A percentile compares a stretch with the other conserved stretches of the same genome.
Conservation (phyloP, 2,329 filamentous ascomycete species). For the Neofusicoccum kwambonambiense region DNA sequence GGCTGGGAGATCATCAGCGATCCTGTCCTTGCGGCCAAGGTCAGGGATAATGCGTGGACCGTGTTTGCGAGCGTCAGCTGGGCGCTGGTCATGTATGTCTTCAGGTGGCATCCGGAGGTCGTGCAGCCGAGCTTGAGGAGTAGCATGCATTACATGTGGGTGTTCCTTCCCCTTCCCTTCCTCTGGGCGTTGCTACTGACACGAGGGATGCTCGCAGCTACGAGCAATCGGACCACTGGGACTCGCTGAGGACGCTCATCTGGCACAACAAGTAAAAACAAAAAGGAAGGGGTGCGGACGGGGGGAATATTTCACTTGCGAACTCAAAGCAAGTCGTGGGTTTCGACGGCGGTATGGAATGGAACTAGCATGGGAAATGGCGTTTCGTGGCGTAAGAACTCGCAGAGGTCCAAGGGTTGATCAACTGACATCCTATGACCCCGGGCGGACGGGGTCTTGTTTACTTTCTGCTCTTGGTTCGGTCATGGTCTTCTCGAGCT, state of each 20-base stretch:
- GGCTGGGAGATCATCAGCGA: slow-evolving; percentile 42
- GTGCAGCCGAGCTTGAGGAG: slow-evolving; percentile 87
- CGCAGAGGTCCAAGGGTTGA: too few species aligned
- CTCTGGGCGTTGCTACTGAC: neutral
- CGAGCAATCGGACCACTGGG: slow-evolving; percentile 84
- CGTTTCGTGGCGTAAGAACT: too few species aligned
- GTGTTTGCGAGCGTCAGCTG: slow-evolving; percentile 88
- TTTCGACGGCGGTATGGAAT: neutral
- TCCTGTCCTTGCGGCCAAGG: slow-evolving; percentile 36
- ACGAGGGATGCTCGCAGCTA: slow-evolving; percentile 47
- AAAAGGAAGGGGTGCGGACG: neutral
- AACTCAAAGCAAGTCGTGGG: neutral
- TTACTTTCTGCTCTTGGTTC: too few species aligned
- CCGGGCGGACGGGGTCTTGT: too few species aligned
- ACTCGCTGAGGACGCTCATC: slow-evolving; percentile 77
- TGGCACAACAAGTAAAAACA: slow-evolving; percentile 71
- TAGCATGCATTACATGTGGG: slow-evolving; percentile 98
- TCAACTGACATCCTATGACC: too few species aligned
- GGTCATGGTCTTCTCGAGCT: too few species aligned
- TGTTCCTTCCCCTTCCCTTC: slow-evolving; percentile 24
- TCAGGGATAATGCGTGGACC: slow-evolving; percentile 74
- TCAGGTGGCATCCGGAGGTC: slow-evolving; percentile 85
- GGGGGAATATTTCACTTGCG: neutral
- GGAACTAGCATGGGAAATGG: neutral
- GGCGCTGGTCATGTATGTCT: slow-evolving; percentile 94